These are phyloP conservation scores for Colletotrichum musae DNA, from an alignment of 2,329 filamentous ascomycete species.

Conservation along the genomic window DNA sequence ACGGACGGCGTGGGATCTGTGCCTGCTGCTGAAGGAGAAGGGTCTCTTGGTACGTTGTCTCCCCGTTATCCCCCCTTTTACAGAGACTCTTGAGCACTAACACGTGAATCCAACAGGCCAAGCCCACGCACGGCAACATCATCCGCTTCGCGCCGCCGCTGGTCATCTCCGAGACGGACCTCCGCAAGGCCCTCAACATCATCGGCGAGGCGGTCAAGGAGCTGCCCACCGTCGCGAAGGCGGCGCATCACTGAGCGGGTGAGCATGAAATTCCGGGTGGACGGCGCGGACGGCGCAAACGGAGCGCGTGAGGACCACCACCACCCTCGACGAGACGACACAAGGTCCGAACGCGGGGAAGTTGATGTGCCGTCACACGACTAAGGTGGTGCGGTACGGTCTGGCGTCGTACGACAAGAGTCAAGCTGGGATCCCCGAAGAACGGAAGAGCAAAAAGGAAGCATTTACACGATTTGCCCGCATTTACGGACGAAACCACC, in stretches of 20 bases:
- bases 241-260: conserved; percentile 52
- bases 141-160: conserved; percentile 97
- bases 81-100: conserved; percentile 32
- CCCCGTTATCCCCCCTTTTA: neutral
- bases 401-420: conserved; percentile 12
- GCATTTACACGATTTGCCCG: conserved; percentile 5
- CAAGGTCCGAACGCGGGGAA: conserved; percentile 2
- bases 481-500: conserved; percentile 6
- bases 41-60: conserved; percentile 79
- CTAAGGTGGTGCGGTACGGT: neutral
- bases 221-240: conserved; percentile 73
- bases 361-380: conserved; percentile 25
- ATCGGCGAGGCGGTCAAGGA: conserved; percentile 88
- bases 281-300: neutral
- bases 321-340: neutral
- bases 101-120: conserved; percentile 74
- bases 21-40: conserved; percentile 95
- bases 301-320: neutral
- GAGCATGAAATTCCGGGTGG: neutral
- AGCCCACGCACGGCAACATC: conserved; percentile 98
- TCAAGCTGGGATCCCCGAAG: neutral
- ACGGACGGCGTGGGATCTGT: conserved; percentile 95
- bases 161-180: conserved; percentile 91
- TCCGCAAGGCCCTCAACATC: conserved; percentile 82
- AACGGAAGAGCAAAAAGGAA: neutral